These are phyloP conservation scores for Backusella liffmaniae DNA, from an alignment of 192 early-diverging fungal genomes.

Conservation along the genomic window DNA sequence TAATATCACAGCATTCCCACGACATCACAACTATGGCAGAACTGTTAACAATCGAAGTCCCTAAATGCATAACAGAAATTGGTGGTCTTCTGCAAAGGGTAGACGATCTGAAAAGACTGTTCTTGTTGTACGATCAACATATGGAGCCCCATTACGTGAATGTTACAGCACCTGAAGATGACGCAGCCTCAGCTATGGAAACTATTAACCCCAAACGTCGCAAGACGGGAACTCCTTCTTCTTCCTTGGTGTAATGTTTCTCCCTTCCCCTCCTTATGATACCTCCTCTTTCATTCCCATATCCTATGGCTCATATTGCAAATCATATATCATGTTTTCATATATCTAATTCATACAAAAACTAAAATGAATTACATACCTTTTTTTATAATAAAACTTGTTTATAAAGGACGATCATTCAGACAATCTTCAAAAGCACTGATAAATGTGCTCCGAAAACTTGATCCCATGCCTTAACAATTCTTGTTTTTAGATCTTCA, in stretches of 20 bases:
- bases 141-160: background rate
- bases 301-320: too few species aligned
- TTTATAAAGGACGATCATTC: background rate
- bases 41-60: background rate
- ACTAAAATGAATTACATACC: background rate
- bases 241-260: background rate
- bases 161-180: background rate
- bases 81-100: background rate
- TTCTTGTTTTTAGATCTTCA: too few species aligned
- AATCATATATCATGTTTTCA: background rate
- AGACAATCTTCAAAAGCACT: too few species aligned
- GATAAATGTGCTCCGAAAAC: too few species aligned
- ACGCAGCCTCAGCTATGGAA: background rate
- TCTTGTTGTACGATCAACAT: slow-evolving; percentile 1
- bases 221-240: background rate
- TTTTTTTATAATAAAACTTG: background rate
- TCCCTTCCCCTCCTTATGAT: background rate
- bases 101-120: background rate
- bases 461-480: too few species aligned
- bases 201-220: background rate
- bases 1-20: background rate
- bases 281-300: too few species aligned
- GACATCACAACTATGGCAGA: background rate
- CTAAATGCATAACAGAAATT: background rate
- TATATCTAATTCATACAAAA: background rate